phyloP scores from a whole-genome alignment of 306 rosid genomes.

The Cucurbita maxima region DNA sequence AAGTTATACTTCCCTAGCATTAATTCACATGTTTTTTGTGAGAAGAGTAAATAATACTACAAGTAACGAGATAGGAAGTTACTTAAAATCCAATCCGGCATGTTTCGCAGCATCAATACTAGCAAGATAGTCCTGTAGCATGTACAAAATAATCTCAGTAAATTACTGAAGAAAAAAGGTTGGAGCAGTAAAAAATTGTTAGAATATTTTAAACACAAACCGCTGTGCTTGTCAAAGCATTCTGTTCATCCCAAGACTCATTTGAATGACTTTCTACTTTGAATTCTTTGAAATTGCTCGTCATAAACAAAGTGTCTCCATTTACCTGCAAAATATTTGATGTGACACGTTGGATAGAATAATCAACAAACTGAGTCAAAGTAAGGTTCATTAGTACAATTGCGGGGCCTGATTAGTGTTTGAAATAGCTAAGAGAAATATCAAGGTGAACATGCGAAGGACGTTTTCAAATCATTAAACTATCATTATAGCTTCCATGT shows the following conservation, averaged over 20 bases:
- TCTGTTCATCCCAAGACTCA: conserved; percentile 64
- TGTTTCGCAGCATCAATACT: conserved; percentile 65
- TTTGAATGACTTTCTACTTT: conserved; percentile 54
- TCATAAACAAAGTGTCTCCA: conserved; percentile 88
- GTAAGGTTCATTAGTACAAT: background rate
- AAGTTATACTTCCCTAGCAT: background rate
- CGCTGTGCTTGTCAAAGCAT: conserved; percentile 73
- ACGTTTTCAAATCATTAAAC: background rate
- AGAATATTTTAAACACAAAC: conserved; percentile 26
- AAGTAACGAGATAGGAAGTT: conserved; percentile 10
- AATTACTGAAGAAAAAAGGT: conserved; percentile 6
- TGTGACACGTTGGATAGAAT: background rate
- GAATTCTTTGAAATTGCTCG: conserved; percentile 81
- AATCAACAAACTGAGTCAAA: background rate
- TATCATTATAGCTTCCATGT: background rate
- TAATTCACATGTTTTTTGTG: background rate
- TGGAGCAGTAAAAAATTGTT: background rate
- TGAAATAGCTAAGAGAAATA: background rate
- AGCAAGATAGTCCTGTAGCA: conserved; percentile 84
- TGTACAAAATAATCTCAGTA: conserved; percentile 12
- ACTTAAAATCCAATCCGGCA: conserved; percentile 64
- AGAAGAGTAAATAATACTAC: background rate
- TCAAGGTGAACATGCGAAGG: background rate
- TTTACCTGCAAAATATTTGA: conserved; percentile 52
- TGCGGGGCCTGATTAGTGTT: background rate